Base-by-base conservation (phyloP, 805 yeast genomes). In the Limtongia smithiae region DNA sequence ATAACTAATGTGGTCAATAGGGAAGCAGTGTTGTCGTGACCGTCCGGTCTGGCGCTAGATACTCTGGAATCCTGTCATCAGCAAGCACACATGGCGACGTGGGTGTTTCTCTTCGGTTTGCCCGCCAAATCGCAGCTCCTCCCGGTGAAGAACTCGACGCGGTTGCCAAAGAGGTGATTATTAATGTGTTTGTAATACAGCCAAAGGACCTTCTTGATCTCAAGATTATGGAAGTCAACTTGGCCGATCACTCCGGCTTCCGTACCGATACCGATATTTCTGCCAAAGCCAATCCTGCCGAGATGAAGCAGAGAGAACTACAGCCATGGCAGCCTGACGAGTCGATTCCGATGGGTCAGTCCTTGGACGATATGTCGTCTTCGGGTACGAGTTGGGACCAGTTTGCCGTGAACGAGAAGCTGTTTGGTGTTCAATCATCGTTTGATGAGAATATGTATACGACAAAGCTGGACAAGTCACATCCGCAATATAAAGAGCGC, bases 381-480 rank as follows among this genome's bases (percentile, higher is more conserved):
- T 54, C 55, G 20, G 69, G 67, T 14, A 62, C 65, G 6, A 12
- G 28, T 8, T 93, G 97, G 97, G 96, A 93, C 69, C 98, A 93
- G 71, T 93, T 93, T 68, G 84, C 85, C 46, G 91, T 80, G n/a
- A 93, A 93, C 67, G 84, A 86, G 65, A 77, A 80, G 50, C 83
- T 85, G 68, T 93, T 93, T 66, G 97, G 97, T 33, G 83, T 93
- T 41, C 82, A 79, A 57, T 82, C 96, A 0, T 77, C 87, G 30
- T 85, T 77, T 65, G 91, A 90, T 65, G 97, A 91, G 68, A 81
- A 81, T 65, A 71, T 84, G 54, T 91, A 91, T 68, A 91, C 97
- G 21, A 89, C 96, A 0, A 79, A 78, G 55, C 76, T 81, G 55
- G 74, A 89, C 62, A 83, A 73, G 46, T 66, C 74, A 37, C 85